Evolutionary conservation across 2,329 filamentous ascomycete genomes (phyloP), one percentile per base, ranked within the genome.

Genomic region (Epichloe aotearoae): DNA sequence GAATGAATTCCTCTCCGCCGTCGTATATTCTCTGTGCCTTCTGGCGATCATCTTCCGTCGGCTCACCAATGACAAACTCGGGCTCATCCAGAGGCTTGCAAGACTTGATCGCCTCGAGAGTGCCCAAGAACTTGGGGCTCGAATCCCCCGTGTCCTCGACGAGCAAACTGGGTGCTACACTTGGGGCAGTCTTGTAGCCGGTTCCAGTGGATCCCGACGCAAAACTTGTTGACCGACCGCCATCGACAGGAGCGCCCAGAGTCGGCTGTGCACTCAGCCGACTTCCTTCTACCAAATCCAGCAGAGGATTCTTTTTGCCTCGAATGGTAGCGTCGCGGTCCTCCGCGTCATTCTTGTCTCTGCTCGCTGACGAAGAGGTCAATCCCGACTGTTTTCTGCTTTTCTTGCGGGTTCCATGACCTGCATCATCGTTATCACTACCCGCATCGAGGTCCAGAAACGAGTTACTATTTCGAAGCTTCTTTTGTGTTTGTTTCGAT

Each of bases 21-120:
- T 91, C 84, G 63, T 80, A 97, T 40, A 98, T 88, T 61, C 82
- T 83, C 58, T 83, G 77, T 1, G 91, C 93, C 63, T 86, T 87
- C 57, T 85, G 79, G 19, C 78, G 75, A 58, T 95, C 89, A 52
- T 86, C 82, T 38, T 82, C 77, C 1, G 79, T 76, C 7, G 78
- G 77, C 23, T 80, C 74, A 34, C 78, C 78, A 34, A 80, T 64
- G 2, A 77, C 66, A 46, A 80, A 76, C 20, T 77, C 73, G 4
- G 78, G 78, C 59, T 81, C 78, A 49, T 82, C 78, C 11, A 81
- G 66, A 10, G 70, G 69, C 54, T 74, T 72, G 30, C 12, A 49
- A 3, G 59, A 54, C 52, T 64, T 61, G 46, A 66, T 63, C 2
- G 60, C 54, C 5, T 69, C 60, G 17, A 66, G 59, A 0, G 62